These are phyloP conservation scores for Botrytis hyacinthi DNA, from an alignment of 2,329 filamentous ascomycete species.

Conservation along the genomic window DNA sequence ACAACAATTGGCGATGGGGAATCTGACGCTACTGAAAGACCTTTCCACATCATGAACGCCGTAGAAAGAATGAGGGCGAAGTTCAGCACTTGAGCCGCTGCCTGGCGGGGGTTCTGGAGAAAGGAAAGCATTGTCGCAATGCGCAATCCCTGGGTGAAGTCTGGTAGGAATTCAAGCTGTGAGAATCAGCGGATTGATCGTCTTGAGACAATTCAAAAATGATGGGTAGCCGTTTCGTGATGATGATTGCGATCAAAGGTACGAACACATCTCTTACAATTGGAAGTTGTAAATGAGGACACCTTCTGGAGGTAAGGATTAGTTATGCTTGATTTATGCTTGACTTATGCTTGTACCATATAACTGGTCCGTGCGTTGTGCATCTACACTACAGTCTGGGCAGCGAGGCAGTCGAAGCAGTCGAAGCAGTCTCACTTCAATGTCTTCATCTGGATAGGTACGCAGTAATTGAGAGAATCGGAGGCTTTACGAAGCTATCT, in stretches of 20 bases:
- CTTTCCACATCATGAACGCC: constrained; percentile 75
- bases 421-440: not conserved
- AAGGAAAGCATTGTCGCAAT: constrained; percentile 50
- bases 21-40: constrained; percentile 62
- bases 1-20: constrained; percentile 60
- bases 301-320: not conserved
- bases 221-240: not conserved
- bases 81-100: constrained; percentile 66
- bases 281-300: constrained; percentile 3
- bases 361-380: not conserved
- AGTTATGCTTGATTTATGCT: not conserved
- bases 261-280: constrained; percentile 6
- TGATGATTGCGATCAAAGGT: constrained; percentile 5
- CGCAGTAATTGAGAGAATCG: not conserved
- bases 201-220: not conserved
- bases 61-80: constrained; percentile 71
- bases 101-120: constrained; percentile 62
- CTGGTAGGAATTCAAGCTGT: not conserved
- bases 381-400: not conserved
- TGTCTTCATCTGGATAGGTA: not conserved
- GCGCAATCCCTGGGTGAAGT: not conserved
- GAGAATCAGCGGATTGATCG: not conserved
- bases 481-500: not conserved
- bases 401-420: not conserved
- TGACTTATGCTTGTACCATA: not conserved